Evolutionary conservation across 1,139 yeast species (phyloP).

Genomic region (Pichia kudriavzevii): DNA sequence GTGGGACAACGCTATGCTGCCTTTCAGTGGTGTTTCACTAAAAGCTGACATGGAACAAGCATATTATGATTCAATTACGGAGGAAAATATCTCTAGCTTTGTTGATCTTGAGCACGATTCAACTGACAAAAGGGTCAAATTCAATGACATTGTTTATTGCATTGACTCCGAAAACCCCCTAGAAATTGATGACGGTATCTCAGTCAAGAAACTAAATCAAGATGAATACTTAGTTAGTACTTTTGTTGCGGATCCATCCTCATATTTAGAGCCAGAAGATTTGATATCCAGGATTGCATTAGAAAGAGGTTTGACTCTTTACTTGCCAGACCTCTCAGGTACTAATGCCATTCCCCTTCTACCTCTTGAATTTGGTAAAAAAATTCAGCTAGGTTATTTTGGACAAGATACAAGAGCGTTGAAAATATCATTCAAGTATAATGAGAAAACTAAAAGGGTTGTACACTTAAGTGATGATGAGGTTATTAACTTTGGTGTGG

Average conservation of each 20-base stretch:
- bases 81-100: slow-evolving; percentile 14
- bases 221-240: slow-evolving; percentile 44
- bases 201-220: slow-evolving; percentile 38
- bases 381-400: slow-evolving; percentile 51
- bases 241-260: slow-evolving; percentile 86
- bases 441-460: slow-evolving; percentile 28
- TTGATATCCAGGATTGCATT: slow-evolving; percentile 52
- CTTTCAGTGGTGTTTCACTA: slow-evolving; percentile 33
- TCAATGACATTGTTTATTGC: slow-evolving; percentile 59
- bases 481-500: slow-evolving; percentile 33
- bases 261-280: slow-evolving; percentile 45
- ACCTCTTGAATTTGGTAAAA: slow-evolving; percentile 47
- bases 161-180: slow-evolving; percentile 77
- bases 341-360: slow-evolving; percentile 56
- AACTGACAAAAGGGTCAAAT: slow-evolving; percentile 16
- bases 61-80: slow-evolving; percentile 29
- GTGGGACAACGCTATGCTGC: slow-evolving; percentile 37
- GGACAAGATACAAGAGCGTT: slow-evolving; percentile 40
- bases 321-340: slow-evolving; percentile 52
- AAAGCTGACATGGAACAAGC: slow-evolving; percentile 37
- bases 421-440: slow-evolving; percentile 37
- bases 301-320: slow-evolving; percentile 59
- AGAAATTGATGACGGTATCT: slow-evolving; percentile 91
- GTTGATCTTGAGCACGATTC: slow-evolving; percentile 32
- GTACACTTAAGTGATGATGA: slow-evolving; percentile 27